These are phyloP conservation scores for Talaromyces sp. DNA, from an alignment of 2,329 filamentous ascomycete species.

Conservation along the genomic window DNA sequence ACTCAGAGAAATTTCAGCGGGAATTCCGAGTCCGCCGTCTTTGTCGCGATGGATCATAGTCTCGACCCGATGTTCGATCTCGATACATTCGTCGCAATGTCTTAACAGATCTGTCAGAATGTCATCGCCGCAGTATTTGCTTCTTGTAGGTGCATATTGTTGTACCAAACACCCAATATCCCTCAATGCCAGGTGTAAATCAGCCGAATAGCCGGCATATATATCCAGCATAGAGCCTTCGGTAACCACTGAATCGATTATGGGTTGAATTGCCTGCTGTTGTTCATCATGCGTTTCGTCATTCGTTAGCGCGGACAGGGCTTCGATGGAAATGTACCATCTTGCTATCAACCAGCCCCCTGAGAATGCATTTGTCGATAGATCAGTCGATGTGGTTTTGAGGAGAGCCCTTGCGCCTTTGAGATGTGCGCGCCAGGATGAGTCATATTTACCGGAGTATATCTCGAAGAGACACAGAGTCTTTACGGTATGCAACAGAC, in stretches of 20 bases:
- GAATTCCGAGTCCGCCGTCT: neutral
- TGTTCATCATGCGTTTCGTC: constrained; percentile 1
- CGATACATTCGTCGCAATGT: neutral
- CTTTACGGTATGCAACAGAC: constrained; percentile 25
- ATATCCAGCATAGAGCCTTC: neutral
- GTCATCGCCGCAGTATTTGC: neutral
- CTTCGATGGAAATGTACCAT: constrained; percentile 28
- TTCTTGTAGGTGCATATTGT: neutral
- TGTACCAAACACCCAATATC: neutral
- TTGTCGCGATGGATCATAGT: neutral
- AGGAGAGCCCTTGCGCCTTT: constrained; percentile 25
- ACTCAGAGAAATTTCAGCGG: neutral
- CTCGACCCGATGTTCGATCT: neutral
- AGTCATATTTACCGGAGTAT: constrained; percentile 24
- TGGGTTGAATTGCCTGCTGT: neutral
- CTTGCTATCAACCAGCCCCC: constrained; percentile 16
- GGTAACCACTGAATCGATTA: neutral
- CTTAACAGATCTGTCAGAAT: neutral
- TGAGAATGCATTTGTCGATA: constrained; percentile 2
- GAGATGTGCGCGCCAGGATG: constrained; percentile 26
- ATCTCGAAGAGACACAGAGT: constrained; percentile 28
- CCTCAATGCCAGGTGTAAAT: neutral
- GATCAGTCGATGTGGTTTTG: neutral
- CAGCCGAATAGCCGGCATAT: neutral
- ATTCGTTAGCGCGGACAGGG: constrained; percentile 23